Base-by-base conservation (phyloP, 2,329 filamentous ascomycete genomes). In the Talaromyces sp. region DNA sequence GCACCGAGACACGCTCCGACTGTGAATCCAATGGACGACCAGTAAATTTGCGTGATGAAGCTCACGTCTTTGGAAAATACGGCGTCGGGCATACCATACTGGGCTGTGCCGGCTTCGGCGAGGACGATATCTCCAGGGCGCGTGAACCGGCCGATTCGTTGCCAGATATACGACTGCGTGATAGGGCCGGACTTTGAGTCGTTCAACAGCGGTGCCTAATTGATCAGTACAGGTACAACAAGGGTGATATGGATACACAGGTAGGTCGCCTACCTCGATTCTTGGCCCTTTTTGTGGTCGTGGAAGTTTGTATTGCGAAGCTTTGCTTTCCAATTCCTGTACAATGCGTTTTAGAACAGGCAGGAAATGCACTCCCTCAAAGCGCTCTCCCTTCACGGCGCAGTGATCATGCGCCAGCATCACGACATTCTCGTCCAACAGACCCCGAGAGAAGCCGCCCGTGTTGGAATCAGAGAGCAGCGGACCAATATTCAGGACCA, bases 391-490 rank as follows among this genome's bases (percentile, higher is more conserved):
- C 19, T 30, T 53, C 13, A 53, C 27, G 4, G 49, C 49, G 5
- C 49, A 53, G 49, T 53, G 28, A 30, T 53, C 49, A 19, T 53
- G 49, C 17, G 25, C 49, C 25, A 53, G 49, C 49, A 53, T 53
- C 5, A 53, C 28, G 11, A 53, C 13, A 27, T 53, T 53, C 25
- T 53, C 49, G 15, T 53, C 49, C 28, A 30, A 10, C 8, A 53
- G 27, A 19, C 17, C 17, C 11, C 49, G 15, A 27, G 59, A 36
- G 58, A 72, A 76, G 17, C 62, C 69, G 55, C 72, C 78, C 2
- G 75, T 79, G 65, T 84, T 84, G 33, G 78, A 81, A 22, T 76
- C 75, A 62, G 78, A 81, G 52, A 76, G 72, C 58, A 82, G 76
- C 2, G 80, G 78, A 0, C 81, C 81, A 52, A 83, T 76, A 60